Evolutionary conservation across 1,284 basidiomycete genomes (phyloP).

Genomic region (Irpex lacteus): DNA sequence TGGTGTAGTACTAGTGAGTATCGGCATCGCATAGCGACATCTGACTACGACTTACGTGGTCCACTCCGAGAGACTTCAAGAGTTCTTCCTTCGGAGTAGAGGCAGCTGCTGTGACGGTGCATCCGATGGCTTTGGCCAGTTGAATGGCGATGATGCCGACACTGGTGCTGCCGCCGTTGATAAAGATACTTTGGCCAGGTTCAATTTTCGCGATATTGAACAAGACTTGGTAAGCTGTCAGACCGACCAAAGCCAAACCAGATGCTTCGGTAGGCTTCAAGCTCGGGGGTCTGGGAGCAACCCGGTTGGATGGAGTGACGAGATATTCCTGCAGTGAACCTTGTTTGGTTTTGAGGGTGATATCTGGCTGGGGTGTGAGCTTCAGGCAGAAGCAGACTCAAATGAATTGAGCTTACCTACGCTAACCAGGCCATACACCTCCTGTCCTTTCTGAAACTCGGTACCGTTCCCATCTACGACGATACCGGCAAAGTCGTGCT

Average conservation of each 20-base stretch:
- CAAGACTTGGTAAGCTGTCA: conserved; percentile 57
- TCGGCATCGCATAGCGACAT: background rate
- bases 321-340: conserved; percentile 56
- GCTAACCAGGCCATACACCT: conserved; percentile 54
- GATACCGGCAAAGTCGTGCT: conserved; percentile 61
- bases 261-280: conserved; percentile 53
- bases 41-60: conserved; percentile 32
- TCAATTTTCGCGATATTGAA: conserved; percentile 39
- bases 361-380: background rate
- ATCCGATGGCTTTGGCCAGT: conserved; percentile 56
- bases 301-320: conserved; percentile 36
- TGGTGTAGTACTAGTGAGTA: conserved; percentile 10
- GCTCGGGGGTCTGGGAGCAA: conserved; percentile 45
- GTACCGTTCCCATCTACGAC: conserved; percentile 53
- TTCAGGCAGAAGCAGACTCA: background rate
- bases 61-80: conserved; percentile 39
- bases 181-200: conserved; percentile 49
- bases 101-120: conserved; percentile 53
- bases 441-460: conserved; percentile 51
- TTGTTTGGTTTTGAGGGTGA: conserved; percentile 32
- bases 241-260: conserved; percentile 50
- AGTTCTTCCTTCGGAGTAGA: conserved; percentile 49
- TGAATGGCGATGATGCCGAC: conserved; percentile 67
- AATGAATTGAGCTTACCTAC: conserved; percentile 30
- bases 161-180: conserved; percentile 64